Base-by-base conservation (phyloP, 2,329 filamentous ascomycete genomes). In the Fusarium hostae region DNA sequence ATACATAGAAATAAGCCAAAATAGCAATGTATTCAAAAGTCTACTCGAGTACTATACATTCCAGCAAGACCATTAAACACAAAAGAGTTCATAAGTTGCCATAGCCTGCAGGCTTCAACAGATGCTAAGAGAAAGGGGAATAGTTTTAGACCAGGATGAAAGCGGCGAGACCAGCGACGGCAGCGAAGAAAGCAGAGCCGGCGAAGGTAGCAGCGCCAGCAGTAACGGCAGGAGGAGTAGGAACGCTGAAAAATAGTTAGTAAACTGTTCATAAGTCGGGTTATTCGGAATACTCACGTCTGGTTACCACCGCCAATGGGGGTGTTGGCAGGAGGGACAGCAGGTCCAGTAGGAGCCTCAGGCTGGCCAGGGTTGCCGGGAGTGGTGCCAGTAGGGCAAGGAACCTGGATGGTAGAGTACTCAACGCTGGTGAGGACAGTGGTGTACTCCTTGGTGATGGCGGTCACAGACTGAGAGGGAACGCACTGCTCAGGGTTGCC, bases 371-470 rank as follows among this genome's bases (percentile, higher is more conserved):
- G 61, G 22, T 66, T 63, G 9, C 48, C 52, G 30, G 68, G 57
- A 56, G 64, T 54, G 64, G 37, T 57, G 15, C 69, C 69, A 52
- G 76, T 75, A 59, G 63, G 30, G 64, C 76, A 79, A 41, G 75
- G 70, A 45, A 75, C 69, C 70, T 73, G 58, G 71, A 76, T 63
- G 68, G 81, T 84, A 75, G 82, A 80, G 84, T 86, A 86, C 84
- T 86, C 84, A 74, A 87, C 85, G 47, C 84, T 84, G 76, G 86
- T 86, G 79, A 87, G 78, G 76, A 87, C 85, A 68, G 86, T 88
- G 81, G 86, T 87, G 82, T 86, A 83, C 72, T 80, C 84, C 82
- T 86, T 88, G 79, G 86, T 86, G 82, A 87, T 84, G 77, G 85
- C 84, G 78, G 82, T 82, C 79, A 87, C 83, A 51, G 83, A 83